Conservation (phyloP, 257 asterid genomes). For the Euphrasia confusa region DNA sequence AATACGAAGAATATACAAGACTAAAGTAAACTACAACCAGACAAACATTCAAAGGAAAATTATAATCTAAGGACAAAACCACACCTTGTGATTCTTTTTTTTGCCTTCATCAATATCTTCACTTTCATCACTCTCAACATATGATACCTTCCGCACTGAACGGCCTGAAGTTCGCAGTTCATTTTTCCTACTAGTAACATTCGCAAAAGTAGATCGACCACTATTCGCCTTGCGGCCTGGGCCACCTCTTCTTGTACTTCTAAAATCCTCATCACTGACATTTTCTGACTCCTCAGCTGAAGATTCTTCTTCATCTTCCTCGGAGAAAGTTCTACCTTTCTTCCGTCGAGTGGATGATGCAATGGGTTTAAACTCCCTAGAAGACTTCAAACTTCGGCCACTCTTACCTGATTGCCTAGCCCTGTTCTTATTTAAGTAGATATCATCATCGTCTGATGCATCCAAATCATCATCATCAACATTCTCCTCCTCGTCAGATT, state of each 20-base stretch:
- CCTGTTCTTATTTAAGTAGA: conserved; percentile 44
- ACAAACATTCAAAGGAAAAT: conserved; percentile 10
- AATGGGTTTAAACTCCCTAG: conserved; percentile 46
- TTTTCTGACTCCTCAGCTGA: conserved; percentile 68
- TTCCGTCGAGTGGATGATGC: conserved; percentile 50
- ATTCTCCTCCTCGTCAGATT: conserved; percentile 75
- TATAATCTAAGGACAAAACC: conserved; percentile 20
- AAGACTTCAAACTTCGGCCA: conserved; percentile 50
- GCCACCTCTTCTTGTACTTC: conserved; percentile 52
- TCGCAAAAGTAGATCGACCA: conserved; percentile 40
- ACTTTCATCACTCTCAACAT: conserved; percentile 94
- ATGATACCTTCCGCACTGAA: conserved; percentile 86
- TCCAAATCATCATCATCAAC: conserved; percentile 64
- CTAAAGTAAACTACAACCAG: conserved; percentile 12
- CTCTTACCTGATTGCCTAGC: conserved; percentile 55
- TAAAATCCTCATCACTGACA: conserved; percentile 68
- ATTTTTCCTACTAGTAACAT: conserved; percentile 45
- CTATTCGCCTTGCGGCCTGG: conserved; percentile 48
- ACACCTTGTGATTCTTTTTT: conserved; percentile 73
- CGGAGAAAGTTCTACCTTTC: conserved; percentile 57
- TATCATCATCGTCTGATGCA: conserved; percentile 70
- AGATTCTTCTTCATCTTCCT: conserved; percentile 70
- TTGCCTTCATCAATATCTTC: conserved; percentile 77
- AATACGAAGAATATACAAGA: neutral
- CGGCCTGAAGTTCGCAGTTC: conserved; percentile 85